Conservation (phyloP, 2,329 filamentous ascomycete genomes). For the Sclerotinia nivalis region DNA sequence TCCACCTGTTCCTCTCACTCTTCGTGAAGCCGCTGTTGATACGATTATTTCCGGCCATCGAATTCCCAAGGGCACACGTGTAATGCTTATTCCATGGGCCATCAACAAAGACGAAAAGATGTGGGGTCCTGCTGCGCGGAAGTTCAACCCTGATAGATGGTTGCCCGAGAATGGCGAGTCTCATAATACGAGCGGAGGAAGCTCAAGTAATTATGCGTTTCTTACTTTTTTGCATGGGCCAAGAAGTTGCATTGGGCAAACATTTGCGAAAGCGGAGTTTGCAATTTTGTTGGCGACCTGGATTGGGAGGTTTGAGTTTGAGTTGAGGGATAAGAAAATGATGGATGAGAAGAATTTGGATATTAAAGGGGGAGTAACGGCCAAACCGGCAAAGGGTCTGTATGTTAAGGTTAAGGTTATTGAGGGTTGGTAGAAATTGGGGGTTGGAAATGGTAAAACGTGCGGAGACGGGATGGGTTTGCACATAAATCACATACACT, state of each 20-base stretch:
- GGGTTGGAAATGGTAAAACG: neutral
- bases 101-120: constrained; percentile 67
- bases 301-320: constrained; percentile 72
- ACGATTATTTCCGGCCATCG: constrained; percentile 64
- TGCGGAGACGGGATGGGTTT: too few species aligned
- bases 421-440: constrained; percentile 61
- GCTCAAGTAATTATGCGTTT: constrained; percentile 73
- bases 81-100: constrained; percentile 65
- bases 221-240: constrained; percentile 86
- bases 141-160: constrained; percentile 82
- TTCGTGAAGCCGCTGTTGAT: constrained; percentile 64
- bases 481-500: too few species aligned
- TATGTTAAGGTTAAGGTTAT: constrained; percentile 65
- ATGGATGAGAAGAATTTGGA: constrained; percentile 65
- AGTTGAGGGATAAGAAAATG: constrained; percentile 57
- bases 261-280: constrained; percentile 82
- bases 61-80: constrained; percentile 68
- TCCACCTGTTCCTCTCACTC: constrained; percentile 69
- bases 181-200: constrained; percentile 63
- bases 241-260: constrained; percentile 78
- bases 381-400: constrained; percentile 71
- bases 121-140: constrained; percentile 74
- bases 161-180: constrained; percentile 47
- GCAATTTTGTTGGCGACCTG: constrained; percentile 77
- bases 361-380: constrained; percentile 70